Base-by-base conservation (phyloP, 176 grass and related monocot genomes). In the Poa annua region DNA sequence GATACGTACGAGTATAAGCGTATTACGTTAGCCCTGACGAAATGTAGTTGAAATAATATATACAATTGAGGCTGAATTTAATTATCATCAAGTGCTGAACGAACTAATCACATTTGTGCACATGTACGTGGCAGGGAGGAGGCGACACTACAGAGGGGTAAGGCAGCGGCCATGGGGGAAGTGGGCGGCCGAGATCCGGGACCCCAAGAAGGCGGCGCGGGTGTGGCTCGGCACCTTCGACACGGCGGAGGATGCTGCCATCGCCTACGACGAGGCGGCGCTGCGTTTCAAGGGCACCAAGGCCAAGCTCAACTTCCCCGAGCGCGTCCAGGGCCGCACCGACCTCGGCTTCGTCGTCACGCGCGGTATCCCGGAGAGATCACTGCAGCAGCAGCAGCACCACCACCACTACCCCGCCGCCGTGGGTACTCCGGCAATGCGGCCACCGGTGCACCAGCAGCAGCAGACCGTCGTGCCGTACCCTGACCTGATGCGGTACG, bases 281-380 rank as follows among this genome's bases (percentile, higher is more conserved):
- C 90, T 92, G 3, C 75, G 90, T 7, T 92, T 92, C 90, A 88
- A 89, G 80, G 90, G 90, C 34, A 86, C 68, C 80, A 92, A 92
- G 79, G 90, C 90, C 74, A 92, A 92, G 80, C 83, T 92, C 75
- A 92, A 92, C 83, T 92, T 92, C 76, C 90, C 90, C 1, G 94
- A 98, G 83, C 88, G 96, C 77, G 80, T 95, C 25, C 96, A 95
- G 80, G 92, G 96, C 17, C 88, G 96, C 21, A 95, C 90, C 55
- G 85, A 93, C 82, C 84, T 88, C 41, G 87, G 92, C 5, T 86
- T 95, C 89, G 24, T 95, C 65, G 53, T 91, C 75, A 81, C 81
- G 8, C 88, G 80, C 34, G 90, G 91, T 78, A 78, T 88, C 67
- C 88, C 93, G 11, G 48, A 86, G 6, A 74, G 71, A 20, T 9